These are phyloP conservation scores for Clonostachys byssicola DNA, from an alignment of 2,329 filamentous ascomycete genomes.

Conservation along the genomic window DNA sequence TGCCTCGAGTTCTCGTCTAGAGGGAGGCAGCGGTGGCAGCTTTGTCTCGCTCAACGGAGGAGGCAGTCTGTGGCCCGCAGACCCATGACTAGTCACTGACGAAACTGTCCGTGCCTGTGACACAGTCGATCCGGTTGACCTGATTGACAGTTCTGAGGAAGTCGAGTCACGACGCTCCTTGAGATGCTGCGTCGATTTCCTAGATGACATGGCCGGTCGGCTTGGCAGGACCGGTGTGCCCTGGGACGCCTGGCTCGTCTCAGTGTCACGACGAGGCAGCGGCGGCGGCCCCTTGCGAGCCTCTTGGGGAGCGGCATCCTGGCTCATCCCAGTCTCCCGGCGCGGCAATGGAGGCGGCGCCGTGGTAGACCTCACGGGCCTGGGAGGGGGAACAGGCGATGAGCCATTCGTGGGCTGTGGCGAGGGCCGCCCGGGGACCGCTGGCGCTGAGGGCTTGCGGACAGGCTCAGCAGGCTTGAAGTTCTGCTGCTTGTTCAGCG, in stretches of 20 bases:
- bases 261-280: conserved; percentile 24
- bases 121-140: conserved; percentile 47
- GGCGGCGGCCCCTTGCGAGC: conserved; percentile 18
- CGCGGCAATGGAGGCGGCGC: conserved; percentile 29
- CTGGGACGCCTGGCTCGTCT: conserved; percentile 20
- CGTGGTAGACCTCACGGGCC: conserved; percentile 17
- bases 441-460: conserved; percentile 28
- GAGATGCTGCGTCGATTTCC: neutral
- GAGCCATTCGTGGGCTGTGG: conserved; percentile 1
- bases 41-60: conserved; percentile 52
- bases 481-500: conserved; percentile 58
- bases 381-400: conserved; percentile 31
- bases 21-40: conserved; percentile 53
- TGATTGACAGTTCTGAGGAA: conserved; percentile 51
- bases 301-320: conserved; percentile 4
- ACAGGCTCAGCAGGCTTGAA: conserved; percentile 35
- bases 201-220: neutral
- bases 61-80: conserved; percentile 43
- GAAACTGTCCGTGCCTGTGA: conserved; percentile 40
- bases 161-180: conserved; percentile 40
- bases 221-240: conserved; percentile 22
- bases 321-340: conserved; percentile 14
- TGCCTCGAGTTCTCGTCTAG: conserved; percentile 48
- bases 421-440: conserved; percentile 5
- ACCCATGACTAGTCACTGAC: conserved; percentile 43